Evolutionary conservation across 192 early-diverging fungal genomes (phyloP).

Genomic region (Coemansia furcata): DNA sequence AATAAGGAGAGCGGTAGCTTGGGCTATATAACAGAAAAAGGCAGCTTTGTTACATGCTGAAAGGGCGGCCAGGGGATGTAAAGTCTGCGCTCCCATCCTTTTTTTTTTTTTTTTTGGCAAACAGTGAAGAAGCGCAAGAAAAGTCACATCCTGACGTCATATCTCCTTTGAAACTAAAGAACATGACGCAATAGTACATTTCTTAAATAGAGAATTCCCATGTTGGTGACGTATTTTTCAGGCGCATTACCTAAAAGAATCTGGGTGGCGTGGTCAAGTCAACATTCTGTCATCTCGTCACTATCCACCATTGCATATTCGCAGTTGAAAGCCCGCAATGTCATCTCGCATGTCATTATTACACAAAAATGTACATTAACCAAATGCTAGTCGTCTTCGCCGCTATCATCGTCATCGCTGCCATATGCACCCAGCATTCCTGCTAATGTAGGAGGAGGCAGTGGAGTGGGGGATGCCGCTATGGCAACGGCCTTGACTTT

Average conservation of each 20-base stretch:
- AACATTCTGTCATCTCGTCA: neutral
- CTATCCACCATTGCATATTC: neutral
- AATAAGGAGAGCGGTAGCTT: neutral
- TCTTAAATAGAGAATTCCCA: neutral
- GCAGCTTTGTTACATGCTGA: neutral
- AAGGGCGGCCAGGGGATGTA: neutral
- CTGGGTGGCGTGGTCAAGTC: too few relatives aligned
- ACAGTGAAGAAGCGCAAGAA: neutral
- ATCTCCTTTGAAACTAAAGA: neutral
- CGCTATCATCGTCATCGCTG: constrained; percentile 19
- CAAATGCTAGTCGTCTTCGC: neutral
- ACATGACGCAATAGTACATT: neutral
- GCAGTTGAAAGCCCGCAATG: neutral
- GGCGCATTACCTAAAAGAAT: neutral
- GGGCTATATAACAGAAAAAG: neutral
- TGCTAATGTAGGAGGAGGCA: constrained; percentile 10
- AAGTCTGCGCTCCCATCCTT: neutral
- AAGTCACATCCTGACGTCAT: neutral
- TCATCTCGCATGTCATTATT: neutral
- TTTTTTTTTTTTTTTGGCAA: neutral
- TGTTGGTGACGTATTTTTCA: neutral
- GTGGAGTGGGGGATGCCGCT: neutral
- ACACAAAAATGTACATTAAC: neutral
- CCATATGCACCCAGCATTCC: constrained; percentile 44
- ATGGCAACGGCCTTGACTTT: constrained; percentile 7